A percentile compares a stretch with the other conserved stretches of the same genome.
Conservation (phyloP, 495 filamentous ascomycete species). For the Aspergillus taichungensis region DNA sequence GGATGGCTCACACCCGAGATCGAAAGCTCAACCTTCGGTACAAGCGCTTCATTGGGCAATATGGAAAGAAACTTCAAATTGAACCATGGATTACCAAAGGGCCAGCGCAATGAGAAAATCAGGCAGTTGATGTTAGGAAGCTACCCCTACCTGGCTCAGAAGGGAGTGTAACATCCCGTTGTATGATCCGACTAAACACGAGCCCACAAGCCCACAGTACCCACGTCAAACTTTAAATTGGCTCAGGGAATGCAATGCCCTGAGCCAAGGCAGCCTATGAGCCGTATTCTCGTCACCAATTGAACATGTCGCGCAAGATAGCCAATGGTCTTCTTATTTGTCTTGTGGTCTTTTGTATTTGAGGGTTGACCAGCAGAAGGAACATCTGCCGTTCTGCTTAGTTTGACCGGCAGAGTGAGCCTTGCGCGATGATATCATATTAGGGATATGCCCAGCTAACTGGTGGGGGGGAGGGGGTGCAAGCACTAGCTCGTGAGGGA, state of each 20-base stretch:
- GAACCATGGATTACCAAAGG: slow-evolving; percentile 18
- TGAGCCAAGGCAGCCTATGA: not conserved
- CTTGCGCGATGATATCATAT: too few relatives aligned
- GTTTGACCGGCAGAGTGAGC: too few relatives aligned
- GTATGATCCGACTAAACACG: slow-evolving; percentile 18
- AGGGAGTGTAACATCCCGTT: slow-evolving; percentile 26
- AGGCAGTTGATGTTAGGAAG: slow-evolving; percentile 8
- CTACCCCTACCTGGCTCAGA: slow-evolving; percentile 7
- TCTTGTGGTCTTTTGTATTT: too few relatives aligned
- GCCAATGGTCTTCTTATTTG: too few relatives aligned
- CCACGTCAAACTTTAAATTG: slow-evolving; percentile 3
- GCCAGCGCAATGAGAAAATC: slow-evolving; percentile 12
- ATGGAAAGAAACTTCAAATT: not conserved
- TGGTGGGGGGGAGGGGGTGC: too few relatives aligned
- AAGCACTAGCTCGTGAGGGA: not conserved
- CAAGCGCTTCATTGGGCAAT: not conserved
- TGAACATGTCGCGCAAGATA: too few relatives aligned
- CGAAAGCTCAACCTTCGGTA: slow-evolving; percentile 3
- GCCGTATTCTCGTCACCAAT: slow-evolving; percentile 6
- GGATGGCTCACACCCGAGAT: slow-evolving; percentile 12
- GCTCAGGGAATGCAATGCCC: not conserved
- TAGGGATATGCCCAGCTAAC: too few relatives aligned
- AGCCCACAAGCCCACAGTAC: slow-evolving; percentile 6
- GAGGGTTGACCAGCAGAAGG: too few relatives aligned
- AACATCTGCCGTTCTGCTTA: too few relatives aligned